Percentiles rank a stretch among this genome's conserved stretches.
phyloP scores from a whole-genome alignment of 345 rosid genomes.

The Dipteronia sinensis region DNA sequence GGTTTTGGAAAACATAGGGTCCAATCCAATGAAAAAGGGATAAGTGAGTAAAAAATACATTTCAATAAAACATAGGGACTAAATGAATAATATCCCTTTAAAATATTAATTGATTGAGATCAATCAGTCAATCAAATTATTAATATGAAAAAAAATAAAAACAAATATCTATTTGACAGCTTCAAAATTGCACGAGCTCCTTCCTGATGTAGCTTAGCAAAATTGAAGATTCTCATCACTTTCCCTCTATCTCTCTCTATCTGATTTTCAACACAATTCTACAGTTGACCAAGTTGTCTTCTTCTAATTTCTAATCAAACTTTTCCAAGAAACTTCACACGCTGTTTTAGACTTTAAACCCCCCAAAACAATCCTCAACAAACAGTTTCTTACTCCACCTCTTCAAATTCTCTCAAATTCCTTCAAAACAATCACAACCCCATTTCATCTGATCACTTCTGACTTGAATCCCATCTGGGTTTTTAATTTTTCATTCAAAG shows the following conservation, averaged over 20 bases:
- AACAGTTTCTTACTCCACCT: neutral
- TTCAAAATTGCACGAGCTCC: neutral
- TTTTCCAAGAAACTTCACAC: neutral
- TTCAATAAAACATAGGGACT: too few relatives aligned
- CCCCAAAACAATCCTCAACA: constrained; percentile 8
- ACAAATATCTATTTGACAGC: neutral
- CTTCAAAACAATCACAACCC: neutral
- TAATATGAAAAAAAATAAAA: too few relatives aligned
- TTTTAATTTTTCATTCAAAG: neutral
- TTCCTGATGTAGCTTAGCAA: neutral
- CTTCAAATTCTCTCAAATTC: neutral
- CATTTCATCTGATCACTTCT: neutral
- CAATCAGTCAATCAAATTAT: too few relatives aligned
- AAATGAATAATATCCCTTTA: too few relatives aligned
- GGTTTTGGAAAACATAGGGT: too few relatives aligned
- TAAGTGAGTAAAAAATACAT: too few relatives aligned
- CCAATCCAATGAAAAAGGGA: too few relatives aligned
- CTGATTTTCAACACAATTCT: constrained; percentile 12
- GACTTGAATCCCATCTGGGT: constrained; percentile 9
- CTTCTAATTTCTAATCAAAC: too few relatives aligned
- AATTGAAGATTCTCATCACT: neutral
- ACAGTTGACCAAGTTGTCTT: constrained; percentile 17
- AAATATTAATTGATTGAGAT: too few relatives aligned
- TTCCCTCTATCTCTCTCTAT: constrained; percentile 6
- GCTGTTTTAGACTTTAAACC: neutral